Conservation (phyloP, 1,284 basidiomycete species). For the Mycena citricolor region DNA sequence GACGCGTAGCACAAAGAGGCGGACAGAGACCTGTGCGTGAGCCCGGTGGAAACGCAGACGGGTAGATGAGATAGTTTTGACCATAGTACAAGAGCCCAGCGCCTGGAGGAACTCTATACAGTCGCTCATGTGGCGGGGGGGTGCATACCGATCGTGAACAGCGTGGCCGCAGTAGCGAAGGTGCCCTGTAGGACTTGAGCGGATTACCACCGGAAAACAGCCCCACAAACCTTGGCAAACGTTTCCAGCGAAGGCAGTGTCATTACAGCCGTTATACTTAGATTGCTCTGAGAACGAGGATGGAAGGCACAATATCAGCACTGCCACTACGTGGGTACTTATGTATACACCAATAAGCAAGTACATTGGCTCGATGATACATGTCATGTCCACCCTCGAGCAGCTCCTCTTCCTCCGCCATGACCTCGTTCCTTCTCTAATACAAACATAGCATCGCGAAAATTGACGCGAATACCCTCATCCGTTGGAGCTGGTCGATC, state of each 20-base stretch:
- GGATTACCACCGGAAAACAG: slow-evolving; percentile 1
- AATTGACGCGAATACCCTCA: slow-evolving; percentile 1
- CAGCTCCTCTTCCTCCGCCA: slow-evolving; percentile 66
- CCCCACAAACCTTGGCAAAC: slow-evolving; percentile 57
- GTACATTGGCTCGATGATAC: too few species aligned
- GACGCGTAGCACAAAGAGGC: not conserved
- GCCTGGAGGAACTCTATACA: slow-evolving; percentile 40
- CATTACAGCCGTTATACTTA: too few species aligned
- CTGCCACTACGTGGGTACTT: too few species aligned
- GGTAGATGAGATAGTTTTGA: slow-evolving; percentile 88
- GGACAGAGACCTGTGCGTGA: slow-evolving; percentile 67
- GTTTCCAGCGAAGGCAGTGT: slow-evolving; percentile 59
- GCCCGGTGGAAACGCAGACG: slow-evolving; percentile 81
- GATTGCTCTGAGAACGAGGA: too few species aligned
- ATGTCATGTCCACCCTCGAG: slow-evolving; percentile 17
- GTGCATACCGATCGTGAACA: slow-evolving; percentile 61
- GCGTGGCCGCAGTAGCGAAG: slow-evolving; percentile 63
- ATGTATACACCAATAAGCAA: too few species aligned
- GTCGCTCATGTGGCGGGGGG: slow-evolving; percentile 6
- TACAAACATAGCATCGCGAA: slow-evolving; percentile 72
- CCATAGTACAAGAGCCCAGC: slow-evolving; percentile 80
- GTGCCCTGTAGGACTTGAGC: slow-evolving; percentile 54
- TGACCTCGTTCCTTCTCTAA: slow-evolving; percentile 76
- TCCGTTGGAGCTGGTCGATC: slow-evolving; percentile 6
- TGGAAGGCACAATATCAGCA: too few species aligned